Base-by-base conservation (phyloP, 495 filamentous ascomycete genomes). In the Podospora fimiseda region DNA sequence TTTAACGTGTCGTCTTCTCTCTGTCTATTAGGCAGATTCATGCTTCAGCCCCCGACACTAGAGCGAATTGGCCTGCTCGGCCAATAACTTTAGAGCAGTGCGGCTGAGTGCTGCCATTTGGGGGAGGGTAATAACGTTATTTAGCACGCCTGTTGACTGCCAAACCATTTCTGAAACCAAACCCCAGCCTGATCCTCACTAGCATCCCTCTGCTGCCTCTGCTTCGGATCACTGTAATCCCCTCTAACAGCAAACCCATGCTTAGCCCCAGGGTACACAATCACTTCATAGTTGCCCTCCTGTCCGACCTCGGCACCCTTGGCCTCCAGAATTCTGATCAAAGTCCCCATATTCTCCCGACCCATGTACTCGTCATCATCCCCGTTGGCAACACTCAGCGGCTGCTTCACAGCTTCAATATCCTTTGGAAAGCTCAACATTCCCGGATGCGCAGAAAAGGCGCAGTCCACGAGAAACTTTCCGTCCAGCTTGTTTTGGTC, bases 201-300 rank as follows among this genome's bases (percentile, higher is more conserved):
- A 49, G 81, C 78, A 22, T 73, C 73, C 55, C 79, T 75, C 52
- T 69, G 65, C 58, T 74, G 67, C 43, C 58, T 67, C 60, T 80
- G 70, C 46, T 64, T 50, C 47, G 70, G 58, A 58, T 77, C 63
- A 11, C 60, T 60, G 9, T 60, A 55, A 63, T 80, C 70, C 19
- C 69, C 75, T 37, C 80, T 62, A 3, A 84, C 65, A 8, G 81
- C 81, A 67, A 86, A 86, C 3, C 81, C 83, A 66, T 81, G 82
- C 53, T 70, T 74, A 5, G 80, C 81, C 7, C 81, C 82, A 1
- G 72, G 60, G 56, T 80, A 81, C 36, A 81, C 58, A 24, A 74
- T 69, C 41, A 78, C 70, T 60, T 84, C 78, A 33, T 71, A 68
- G 42, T 63, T 42, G 23, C 37, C 42, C 36, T 23, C 24, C 9